Evolutionary conservation across 2,329 filamentous ascomycete genomes (phyloP).

Genomic region (Phialophora macrospora): DNA sequence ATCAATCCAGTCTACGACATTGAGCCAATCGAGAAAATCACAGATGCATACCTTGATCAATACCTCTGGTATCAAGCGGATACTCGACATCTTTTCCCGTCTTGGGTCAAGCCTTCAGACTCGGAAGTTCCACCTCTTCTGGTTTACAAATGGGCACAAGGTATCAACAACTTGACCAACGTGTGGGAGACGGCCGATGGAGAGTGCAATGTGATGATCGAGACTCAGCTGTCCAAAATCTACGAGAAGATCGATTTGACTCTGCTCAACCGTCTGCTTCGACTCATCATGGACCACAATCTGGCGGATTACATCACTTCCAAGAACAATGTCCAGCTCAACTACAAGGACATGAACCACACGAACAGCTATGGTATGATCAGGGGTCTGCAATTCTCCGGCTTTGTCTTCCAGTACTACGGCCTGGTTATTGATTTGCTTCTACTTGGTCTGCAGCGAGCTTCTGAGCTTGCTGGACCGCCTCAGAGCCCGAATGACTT

Average conservation of each 20-base stretch:
- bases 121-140: conserved; percentile 94
- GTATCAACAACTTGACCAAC: conserved; percentile 95
- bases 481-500: conserved; percentile 96
- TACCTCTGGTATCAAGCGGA: conserved; percentile 99
- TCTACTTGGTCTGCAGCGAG: conserved; percentile 87
- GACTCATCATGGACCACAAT: conserved; percentile 99
- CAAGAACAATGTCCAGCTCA: conserved; percentile 98
- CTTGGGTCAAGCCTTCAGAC: conserved; percentile 99
- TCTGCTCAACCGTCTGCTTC: conserved; percentile 86
- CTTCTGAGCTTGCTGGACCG: conserved; percentile 96
- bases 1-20: conserved; percentile 99
- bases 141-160: conserved; percentile 98
- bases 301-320: conserved; percentile 98
- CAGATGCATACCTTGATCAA: conserved; percentile 96
- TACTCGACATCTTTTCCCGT: conserved; percentile 93
- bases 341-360: conserved; percentile 99
- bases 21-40: conserved; percentile 99
- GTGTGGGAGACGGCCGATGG: conserved; percentile 94
- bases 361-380: conserved; percentile 99
- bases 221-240: conserved; percentile 97
- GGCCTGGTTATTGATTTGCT: conserved; percentile 92
- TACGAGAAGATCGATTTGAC: conserved; percentile 99
- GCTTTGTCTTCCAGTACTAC: conserved; percentile 99
- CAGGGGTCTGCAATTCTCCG: conserved; percentile 94
- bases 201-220: conserved; percentile 98